Percentiles rank a stretch among this genome's conserved stretches.
These are phyloP conservation scores for Mycena amicta DNA, from an alignment of 768 basidiomycete genomes.

Conservation along the genomic window DNA sequence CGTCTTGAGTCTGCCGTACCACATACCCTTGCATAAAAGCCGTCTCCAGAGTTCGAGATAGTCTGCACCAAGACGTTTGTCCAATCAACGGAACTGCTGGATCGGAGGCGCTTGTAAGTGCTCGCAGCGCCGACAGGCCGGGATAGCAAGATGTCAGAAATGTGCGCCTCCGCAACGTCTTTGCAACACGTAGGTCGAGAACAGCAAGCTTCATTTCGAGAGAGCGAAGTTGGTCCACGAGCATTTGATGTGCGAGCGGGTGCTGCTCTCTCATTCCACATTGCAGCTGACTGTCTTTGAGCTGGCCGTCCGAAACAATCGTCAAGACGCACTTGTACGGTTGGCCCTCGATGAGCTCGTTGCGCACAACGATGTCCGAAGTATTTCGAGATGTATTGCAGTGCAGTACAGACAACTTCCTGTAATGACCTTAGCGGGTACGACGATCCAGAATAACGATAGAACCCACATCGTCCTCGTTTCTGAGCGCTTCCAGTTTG, in stretches of 20 bases:
- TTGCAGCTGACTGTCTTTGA: conserved; percentile 19
- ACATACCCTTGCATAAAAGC: background rate
- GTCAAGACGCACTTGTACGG: conserved; percentile 12
- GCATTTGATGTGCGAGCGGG: too few relatives aligned
- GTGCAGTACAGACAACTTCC: conserved; percentile 29
- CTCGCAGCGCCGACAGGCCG: conserved; percentile 19
- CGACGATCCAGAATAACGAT: too few relatives aligned
- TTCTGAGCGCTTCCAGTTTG: too few relatives aligned
- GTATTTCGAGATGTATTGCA: conserved; percentile 29
- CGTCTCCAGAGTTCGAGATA: conserved; percentile 20
- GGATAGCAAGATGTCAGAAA: conserved; percentile 19
- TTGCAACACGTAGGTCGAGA: conserved; percentile 25
- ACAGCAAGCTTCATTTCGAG: conserved; percentile 10
- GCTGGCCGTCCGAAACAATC: background rate
- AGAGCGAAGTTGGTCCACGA: too few relatives aligned
- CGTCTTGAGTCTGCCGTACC: too few relatives aligned
- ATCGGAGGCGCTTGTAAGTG: conserved; percentile 24
- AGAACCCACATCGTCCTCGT: too few relatives aligned
- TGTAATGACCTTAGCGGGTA: background rate
- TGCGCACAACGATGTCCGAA: conserved; percentile 22
- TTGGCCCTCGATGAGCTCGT: conserved; percentile 27
- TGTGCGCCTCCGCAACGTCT: conserved; percentile 19
- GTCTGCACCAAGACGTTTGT: conserved; percentile 13
- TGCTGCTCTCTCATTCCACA: conserved; percentile 28
- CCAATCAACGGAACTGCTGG: conserved; percentile 22